phyloP scores from a whole-genome alignment of 139 green algal genomes.

The Volvox africanus region DNA sequence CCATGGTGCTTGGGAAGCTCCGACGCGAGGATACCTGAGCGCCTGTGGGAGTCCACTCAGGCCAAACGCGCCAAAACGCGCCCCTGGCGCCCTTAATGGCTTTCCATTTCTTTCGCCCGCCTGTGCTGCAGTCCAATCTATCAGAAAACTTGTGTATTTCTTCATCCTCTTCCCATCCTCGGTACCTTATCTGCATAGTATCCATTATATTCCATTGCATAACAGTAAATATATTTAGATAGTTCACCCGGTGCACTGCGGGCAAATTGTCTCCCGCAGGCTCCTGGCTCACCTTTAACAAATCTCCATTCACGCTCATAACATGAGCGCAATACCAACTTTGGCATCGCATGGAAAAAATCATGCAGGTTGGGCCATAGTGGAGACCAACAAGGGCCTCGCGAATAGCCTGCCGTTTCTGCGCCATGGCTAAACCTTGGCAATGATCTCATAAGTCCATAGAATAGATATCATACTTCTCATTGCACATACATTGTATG shows the following conservation, averaged over 20 bases:
- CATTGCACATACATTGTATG: too few species aligned
- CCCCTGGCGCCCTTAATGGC: background rate
- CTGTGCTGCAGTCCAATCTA: conserved; percentile 23
- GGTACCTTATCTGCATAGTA: conserved; percentile 24
- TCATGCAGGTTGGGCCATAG: background rate
- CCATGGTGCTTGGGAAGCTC: too few species aligned
- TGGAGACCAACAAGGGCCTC: background rate
- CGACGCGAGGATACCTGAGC: background rate
- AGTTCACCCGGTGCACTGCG: too few species aligned
- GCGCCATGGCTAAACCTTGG: background rate
- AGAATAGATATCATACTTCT: too few species aligned
- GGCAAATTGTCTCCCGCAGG: background rate
- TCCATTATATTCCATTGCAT: background rate
- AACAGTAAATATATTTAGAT: background rate
- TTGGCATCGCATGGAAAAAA: background rate
- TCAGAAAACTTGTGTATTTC: conserved; percentile 6
- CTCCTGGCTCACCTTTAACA: background rate
- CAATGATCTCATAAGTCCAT: too few species aligned
- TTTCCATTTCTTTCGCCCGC: conserved; percentile 33
- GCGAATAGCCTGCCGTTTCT: background rate
- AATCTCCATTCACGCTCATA: background rate
- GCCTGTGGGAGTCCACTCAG: background rate
- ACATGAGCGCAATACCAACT: background rate
- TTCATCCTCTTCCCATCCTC: conserved; percentile 38
- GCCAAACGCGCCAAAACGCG: conserved; percentile 11